phyloP scores from a whole-genome alignment of 139 green algal genomes.

The Tetraselmis striata region DNA sequence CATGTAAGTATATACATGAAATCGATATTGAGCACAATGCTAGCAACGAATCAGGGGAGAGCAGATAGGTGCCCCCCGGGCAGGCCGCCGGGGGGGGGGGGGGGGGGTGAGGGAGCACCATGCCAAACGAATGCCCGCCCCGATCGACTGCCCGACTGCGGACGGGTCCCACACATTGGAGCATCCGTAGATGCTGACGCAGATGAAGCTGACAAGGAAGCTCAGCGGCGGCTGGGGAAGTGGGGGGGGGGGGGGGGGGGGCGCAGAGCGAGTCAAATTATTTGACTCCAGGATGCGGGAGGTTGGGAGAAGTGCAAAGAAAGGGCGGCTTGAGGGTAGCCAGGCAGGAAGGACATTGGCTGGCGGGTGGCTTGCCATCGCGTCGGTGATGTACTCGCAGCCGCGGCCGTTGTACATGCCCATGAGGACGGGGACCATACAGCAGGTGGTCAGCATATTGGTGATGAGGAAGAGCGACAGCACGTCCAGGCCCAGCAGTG shows the following conservation, averaged over 20 bases:
- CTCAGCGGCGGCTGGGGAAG: neutral
- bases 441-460: slow-evolving; percentile 70
- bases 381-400: neutral
- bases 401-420: slow-evolving; percentile 23
- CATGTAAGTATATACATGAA: too few species aligned
- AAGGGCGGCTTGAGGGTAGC: too few species aligned
- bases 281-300: too few species aligned
- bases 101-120: too few species aligned
- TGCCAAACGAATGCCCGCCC: neutral
- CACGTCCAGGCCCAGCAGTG: slow-evolving; percentile 40
- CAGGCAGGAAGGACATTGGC: too few species aligned
- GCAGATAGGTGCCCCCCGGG: too few species aligned
- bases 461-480: slow-evolving; percentile 71
- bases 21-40: too few species aligned
- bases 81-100: too few species aligned
- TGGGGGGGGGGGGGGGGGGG: neutral
- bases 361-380: too few species aligned
- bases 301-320: too few species aligned
- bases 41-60: too few species aligned
- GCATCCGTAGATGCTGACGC: neutral
- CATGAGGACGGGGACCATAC: slow-evolving; percentile 48
- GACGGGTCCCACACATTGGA: neutral
- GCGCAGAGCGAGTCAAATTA: too few species aligned
- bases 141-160: neutral
- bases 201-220: neutral